A percentile compares a stretch with the other conserved stretches of the same genome.
Conservation (phyloP, 495 filamentous ascomycete species). For the Xylaria castorea region DNA sequence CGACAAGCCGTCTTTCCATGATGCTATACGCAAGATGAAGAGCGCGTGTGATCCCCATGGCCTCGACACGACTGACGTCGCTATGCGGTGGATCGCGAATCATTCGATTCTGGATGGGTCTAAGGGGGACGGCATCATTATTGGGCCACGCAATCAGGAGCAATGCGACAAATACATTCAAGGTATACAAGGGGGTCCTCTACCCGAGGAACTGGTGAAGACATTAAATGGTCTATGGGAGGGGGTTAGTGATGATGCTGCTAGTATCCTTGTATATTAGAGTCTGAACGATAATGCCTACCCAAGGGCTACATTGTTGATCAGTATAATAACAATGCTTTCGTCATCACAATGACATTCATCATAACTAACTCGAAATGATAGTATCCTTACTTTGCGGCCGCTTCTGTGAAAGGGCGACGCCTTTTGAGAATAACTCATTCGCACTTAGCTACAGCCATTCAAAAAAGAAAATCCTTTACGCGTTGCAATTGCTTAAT, state of each 20-base stretch:
- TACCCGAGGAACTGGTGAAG: neutral
- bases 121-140: neutral
- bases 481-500: neutral
- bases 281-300: neutral
- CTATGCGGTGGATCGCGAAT: neutral
- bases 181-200: neutral
- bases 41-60: neutral
- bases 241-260: neutral
- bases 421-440: neutral
- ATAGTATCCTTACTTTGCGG: neutral
- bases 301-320: neutral
- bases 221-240: neutral
- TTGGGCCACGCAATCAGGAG: neutral
- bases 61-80: neutral
- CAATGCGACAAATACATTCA: neutral
- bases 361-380: neutral
- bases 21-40: constrained; percentile 49
- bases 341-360: neutral
- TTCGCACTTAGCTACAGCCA: neutral
- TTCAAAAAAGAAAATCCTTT: neutral
- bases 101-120: neutral
- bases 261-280: neutral
- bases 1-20: constrained; percentile 46
- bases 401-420: neutral
- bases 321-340: neutral